These are phyloP conservation scores for Thermothielavioides terrestris DNA, from an alignment of 495 filamentous ascomycete species.

Conservation along the genomic window DNA sequence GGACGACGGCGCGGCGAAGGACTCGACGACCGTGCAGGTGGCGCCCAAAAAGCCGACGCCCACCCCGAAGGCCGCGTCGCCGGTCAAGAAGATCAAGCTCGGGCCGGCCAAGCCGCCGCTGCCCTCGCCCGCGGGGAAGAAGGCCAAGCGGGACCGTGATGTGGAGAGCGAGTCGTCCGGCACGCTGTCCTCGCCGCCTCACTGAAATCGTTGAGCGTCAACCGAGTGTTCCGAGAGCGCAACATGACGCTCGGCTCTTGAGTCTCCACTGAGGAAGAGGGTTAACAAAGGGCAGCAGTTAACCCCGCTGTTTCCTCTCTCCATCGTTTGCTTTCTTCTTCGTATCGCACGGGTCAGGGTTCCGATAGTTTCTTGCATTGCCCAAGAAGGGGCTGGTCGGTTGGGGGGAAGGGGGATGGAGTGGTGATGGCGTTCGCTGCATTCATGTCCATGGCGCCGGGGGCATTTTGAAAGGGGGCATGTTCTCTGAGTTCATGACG, in stretches of 20 bases:
- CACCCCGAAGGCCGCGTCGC: constrained; percentile 31
- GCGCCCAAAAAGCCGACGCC: constrained; percentile 35
- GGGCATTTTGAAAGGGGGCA: not conserved
- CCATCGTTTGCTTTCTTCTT: constrained; percentile 2
- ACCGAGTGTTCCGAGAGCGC: not conserved
- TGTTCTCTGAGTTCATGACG: not conserved
- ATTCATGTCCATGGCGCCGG: constrained; percentile 7
- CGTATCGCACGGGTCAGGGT: constrained; percentile 21
- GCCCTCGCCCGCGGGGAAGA: constrained; percentile 29
- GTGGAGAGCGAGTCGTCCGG: constrained; percentile 43
- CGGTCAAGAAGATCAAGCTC: constrained; percentile 41
- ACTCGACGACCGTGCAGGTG: constrained; percentile 35
- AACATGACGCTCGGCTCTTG: no score
- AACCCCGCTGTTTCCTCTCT: not conserved
- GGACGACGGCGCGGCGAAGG: constrained; percentile 30
- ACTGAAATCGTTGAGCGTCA: constrained; percentile 1
- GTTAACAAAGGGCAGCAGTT: no score
- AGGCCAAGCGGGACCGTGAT: constrained; percentile 35
- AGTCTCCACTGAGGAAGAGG: no score
- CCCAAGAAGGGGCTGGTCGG: constrained; percentile 10
- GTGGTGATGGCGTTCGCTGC: constrained; percentile 18
- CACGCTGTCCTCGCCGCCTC: constrained; percentile 43
- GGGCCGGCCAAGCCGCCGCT: constrained; percentile 29
- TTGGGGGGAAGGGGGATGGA: no score
- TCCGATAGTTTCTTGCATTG: constrained; percentile 17